Base-by-base conservation (phyloP, 257 asterid species). In the Fraxinus pennsylvanica region DNA sequence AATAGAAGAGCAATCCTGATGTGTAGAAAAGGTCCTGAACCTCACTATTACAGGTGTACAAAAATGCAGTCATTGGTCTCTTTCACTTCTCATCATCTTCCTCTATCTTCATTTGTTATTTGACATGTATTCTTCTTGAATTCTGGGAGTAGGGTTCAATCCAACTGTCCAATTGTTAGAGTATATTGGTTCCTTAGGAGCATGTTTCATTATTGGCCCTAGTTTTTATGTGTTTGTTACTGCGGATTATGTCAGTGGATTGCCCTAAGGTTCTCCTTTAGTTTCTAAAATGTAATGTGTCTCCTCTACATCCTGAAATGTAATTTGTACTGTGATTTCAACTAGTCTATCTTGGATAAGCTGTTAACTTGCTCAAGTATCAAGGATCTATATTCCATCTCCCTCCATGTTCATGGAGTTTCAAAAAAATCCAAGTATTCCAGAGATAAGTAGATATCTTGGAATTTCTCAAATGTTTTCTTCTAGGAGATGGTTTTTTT, bases 401-500 rank as follows among this genome's bases (percentile, higher is more conserved):
- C 57, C 57, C 57, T 47, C n/a, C n/a, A 14, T 47, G 57, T 47
- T n/a, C 7, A 45, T 13, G n/a, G n/a, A 47, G n/a, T 47, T 47
- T 15, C 19, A 47, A 15, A 47, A 47, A 14, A 47, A 3, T 47
- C 21, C n/a, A 47, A 47, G n/a, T n/a, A 47, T 47, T 41, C 50
- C 50, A 10, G 50, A 41, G n/a, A 47, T 47, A 14, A 47, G 17
- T 47, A 47, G 6, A 14, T 13, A 47, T 14, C 57, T 47, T 47
- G 57, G 57, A 47, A 14, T 47, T 47, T 47, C 57, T 47, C 57
- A 13, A 13, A 47, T 13, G 57, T 47, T 14, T 30, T 32, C 21
- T 69, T 38, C 29, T 33, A 76, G 43, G 81, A 50, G 33, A 27
- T 33, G 59, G 69, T 9, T 78, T 45, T 66, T 72, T 59, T 45